Percentiles rank a stretch among this genome's conserved stretches.
Evolutionary conservation across 148 eudicot genomes (phyloP).

Genomic region (Fagopyrum tataricum): DNA sequence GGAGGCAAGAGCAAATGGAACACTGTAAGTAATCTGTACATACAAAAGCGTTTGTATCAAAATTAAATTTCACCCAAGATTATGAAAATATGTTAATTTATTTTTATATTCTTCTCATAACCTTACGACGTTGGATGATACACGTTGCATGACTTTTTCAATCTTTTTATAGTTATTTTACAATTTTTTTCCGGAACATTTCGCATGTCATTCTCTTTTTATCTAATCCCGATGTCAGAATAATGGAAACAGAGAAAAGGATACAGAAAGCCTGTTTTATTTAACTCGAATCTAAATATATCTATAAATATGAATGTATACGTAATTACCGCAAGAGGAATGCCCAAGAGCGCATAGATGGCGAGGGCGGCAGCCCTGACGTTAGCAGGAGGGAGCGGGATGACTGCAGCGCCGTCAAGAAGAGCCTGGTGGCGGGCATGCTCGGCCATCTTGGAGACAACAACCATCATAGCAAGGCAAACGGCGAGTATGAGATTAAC

Average conservation of each 20-base stretch:
- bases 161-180: too few species aligned
- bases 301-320: neutral
- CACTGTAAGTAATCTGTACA: slow-evolving; percentile 39
- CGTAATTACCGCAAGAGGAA: slow-evolving; percentile 65
- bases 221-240: too few species aligned
- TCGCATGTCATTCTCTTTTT: too few species aligned
- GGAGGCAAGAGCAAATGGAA: slow-evolving; percentile 62
- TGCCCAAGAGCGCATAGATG: slow-evolving; percentile 57
- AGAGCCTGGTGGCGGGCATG: slow-evolving; percentile 20
- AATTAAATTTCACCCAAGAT: neutral
- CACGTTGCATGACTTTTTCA: too few species aligned
- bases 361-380: slow-evolving; percentile 42
- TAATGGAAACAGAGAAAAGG: too few species aligned
- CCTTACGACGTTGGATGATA: too few species aligned
- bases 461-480: slow-evolving; percentile 41
- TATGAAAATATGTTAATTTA: neutral
- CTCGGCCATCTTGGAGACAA: slow-evolving; percentile 59
- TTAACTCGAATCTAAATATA: too few species aligned
- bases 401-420: slow-evolving; percentile 10
- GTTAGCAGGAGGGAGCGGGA: slow-evolving; percentile 29
- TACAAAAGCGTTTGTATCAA: neutral
- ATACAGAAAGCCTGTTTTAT: too few species aligned
- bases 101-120: too few species aligned
- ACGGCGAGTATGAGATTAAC: slow-evolving; percentile 52
- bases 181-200: too few species aligned